Evolutionary conservation across 1,139 yeast species (phyloP), one percentile per base, ranked within the genome.

Genomic region (Yamadazyma triangularis): DNA sequence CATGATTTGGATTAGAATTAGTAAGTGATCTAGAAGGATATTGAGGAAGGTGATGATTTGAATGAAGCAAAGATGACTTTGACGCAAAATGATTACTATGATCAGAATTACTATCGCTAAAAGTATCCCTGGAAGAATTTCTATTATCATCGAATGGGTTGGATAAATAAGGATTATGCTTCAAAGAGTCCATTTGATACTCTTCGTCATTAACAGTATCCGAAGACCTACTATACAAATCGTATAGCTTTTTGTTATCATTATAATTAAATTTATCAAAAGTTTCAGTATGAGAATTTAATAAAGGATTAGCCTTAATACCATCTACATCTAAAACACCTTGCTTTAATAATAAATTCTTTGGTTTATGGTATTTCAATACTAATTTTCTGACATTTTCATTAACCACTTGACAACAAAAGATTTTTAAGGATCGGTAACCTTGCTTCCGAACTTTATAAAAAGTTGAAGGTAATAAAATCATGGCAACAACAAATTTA

Each of bases 331-430:
- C 40, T 39, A 63, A 44, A 13, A 63, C 48, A 11, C 69, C 70
- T 36, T 54, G 53, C 27, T 59, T 63, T 25, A 60, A 39, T 29
- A 63, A 51, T 38, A 58, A 60, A 26, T 47, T 43, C 42, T 53
- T 57, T 13, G 70, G 56, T 42, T 58, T 64, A 48, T 75, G 79
- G 44, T 73, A 62, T 38, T 60, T 64, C 35, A 57, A 56, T 4
- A 77, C 79, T 38, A 79, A 54, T 20, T 48, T 45, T 34, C 75
- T 64, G n/a, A 79, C 79, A 16, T 72, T 64, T 23, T 64, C 59
- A 50, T 79, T 79, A 35, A 79, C 75, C 29, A 72, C 60, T 15
- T 58, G 45, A 49, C 79, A 75, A 49, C 83, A 79, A 51, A 70
- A 79, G 41, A 72, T 76, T 43, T 76, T 79, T 33, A 80, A 53